Base-by-base conservation (phyloP, 306 rosid species). In the Canavalia ensiformis region DNA sequence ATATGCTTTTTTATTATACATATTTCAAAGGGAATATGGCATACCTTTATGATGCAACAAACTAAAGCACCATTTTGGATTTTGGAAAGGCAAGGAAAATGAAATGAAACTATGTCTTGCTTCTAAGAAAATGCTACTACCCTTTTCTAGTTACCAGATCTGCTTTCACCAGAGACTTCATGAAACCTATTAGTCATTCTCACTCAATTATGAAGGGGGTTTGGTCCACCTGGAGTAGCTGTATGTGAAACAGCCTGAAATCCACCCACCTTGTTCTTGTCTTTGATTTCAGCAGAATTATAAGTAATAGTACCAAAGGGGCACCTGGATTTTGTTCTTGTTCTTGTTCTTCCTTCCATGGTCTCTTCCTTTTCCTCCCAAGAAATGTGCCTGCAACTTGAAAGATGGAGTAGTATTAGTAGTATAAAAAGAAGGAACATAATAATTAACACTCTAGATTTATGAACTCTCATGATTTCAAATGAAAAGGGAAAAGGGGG, bases 121-220 rank as follows among this genome's bases (percentile, higher is more conserved):
- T 31, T n/a, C 66, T 42, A 68, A 18, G 71, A 68, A 50, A 66
- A 49, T 72, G 51, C 65, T 73, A 55, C 13, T 18, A 18, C 25
- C 25, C 31, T 29, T 35, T 68, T 39, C 28, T 76, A 37, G 75
- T 28, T 33, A 72, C 57, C 75, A 80, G 83, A 83, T 83, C 89
- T 79, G 68, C 57, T 72, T 34, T 57, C 71, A 59, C 41, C 8
- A 80, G 54, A 65, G 57, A 65, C 68, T 79, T 35, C 51, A 71
- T 33, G 41, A 33, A 79, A 62, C 50, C 78, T 18, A 47, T 45
- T 46, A 46, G 47, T 25, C 25, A 8, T 2, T 2, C 37, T 46
- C 8, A 55, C 58, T 89, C 81, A 90, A 47, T 90, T 89, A 85
- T 91, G 96, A 89, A 91, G 93, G 70, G 92, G 94, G 70, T 91